Base-by-base conservation (phyloP, 768 basidiomycete species). In the Rhodotorula taiwanensis region DNA sequence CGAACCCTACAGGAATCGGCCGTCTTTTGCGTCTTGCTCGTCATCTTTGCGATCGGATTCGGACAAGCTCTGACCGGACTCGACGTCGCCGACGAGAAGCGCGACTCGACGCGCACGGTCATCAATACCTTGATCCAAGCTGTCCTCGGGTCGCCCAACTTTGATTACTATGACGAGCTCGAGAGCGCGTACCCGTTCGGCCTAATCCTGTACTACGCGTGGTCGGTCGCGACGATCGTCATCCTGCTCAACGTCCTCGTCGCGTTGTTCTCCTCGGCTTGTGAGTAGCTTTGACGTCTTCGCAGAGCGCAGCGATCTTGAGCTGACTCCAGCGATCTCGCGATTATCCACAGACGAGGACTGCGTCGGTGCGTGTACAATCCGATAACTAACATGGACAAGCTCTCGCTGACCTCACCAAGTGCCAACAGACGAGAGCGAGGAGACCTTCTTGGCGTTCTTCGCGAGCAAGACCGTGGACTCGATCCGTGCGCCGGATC, bases 241-340 rank as follows among this genome's bases (percentile, higher is more conserved):
- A 78, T 79, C 66, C 76, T 79, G n/a, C 75, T 79, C 69, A 79
- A 79, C 67, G 75, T 79, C 58, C 71, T 79, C 41, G 76, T 79
- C 42, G 79, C 79, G 14, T 61, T 79, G 60, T 78, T 78, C 60
- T 76, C 76, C 41, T 74, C 74, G 11, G 15, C 25, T 11, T 45
- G 52, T 52, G 41, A 50, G 42, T 52, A 4, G 31, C 10, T 11
- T 3, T 3, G 33, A 3, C 36, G 25, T 25, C 25, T 27, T 2
- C 31, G 9, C 31, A 8, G 16, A 23, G n/a, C 16, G 43, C 43
- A 18, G 39, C 11, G 39, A 18, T 10, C 11, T 10, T 10, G 39
- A 41, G 39, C 39, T 41, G 39, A 41, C 39, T 41, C 39, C 11
- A 41, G 39, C 10, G 11, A 41, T 41, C 39, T 18, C 3, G 2